phyloP scores from a whole-genome alignment of 306 rosid species.

The Lablab purpureus region DNA sequence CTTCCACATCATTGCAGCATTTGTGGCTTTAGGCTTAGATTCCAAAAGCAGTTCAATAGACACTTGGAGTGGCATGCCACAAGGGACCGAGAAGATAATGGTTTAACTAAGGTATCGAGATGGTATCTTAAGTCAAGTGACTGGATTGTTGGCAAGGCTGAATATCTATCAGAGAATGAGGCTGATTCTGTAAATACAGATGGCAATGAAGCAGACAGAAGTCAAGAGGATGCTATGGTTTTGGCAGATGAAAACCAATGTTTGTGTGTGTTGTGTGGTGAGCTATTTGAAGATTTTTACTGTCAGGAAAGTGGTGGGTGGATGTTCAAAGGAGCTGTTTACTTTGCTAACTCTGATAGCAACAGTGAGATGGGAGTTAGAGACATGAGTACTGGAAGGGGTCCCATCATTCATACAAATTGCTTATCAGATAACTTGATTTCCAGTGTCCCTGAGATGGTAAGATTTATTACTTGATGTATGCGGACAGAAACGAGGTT shows the following conservation, averaged over 20 bases:
- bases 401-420: constrained; percentile 80
- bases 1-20: constrained; percentile 64
- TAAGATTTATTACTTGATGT: constrained; percentile 46
- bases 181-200: constrained; percentile 45
- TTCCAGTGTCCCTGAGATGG: constrained; percentile 56
- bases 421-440: constrained; percentile 68
- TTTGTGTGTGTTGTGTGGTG: constrained; percentile 81
- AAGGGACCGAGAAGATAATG: constrained; percentile 54
- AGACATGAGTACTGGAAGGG: constrained; percentile 45
- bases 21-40: constrained; percentile 69
- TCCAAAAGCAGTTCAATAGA: constrained; percentile 63
- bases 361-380: constrained; percentile 48
- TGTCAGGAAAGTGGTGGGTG: constrained; percentile 68
- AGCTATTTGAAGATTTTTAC: constrained; percentile 82
- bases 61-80: constrained; percentile 79
- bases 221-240: constrained; percentile 60
- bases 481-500: constrained; percentile 3
- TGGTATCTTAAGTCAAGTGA: constrained; percentile 70
- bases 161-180: constrained; percentile 51
- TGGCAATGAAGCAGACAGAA: constrained; percentile 39
- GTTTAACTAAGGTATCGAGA: constrained; percentile 55
- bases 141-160: constrained; percentile 67
- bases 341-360: constrained; percentile 51
- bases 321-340: constrained; percentile 86
- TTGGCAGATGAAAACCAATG: constrained; percentile 79